Evolutionary conservation across 352 stramenopile genomes (phyloP).

Genomic region (Thalassiosira ordinaria): DNA sequence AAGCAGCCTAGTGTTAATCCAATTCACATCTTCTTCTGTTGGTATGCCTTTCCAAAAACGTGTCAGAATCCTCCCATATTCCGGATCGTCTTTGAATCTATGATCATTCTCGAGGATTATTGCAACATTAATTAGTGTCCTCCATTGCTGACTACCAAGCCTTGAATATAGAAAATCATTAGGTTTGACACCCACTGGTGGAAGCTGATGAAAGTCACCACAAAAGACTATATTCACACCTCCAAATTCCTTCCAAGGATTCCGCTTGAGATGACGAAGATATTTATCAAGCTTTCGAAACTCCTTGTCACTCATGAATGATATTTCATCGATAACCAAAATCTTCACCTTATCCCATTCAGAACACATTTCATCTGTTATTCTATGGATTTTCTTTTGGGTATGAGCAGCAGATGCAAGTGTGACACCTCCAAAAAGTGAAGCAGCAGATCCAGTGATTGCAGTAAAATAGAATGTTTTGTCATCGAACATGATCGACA

Average conservation of each 20-base stretch:
- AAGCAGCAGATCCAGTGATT: constrained; percentile 31
- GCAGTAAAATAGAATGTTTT: constrained; percentile 37
- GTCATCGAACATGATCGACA: constrained; percentile 23
- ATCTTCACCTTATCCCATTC: constrained; percentile 44
- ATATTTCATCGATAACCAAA: constrained; percentile 55
- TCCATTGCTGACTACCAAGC: background rate
- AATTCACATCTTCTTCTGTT: background rate
- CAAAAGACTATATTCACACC: constrained; percentile 51
- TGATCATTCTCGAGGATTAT: constrained; percentile 47
- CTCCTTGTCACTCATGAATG: constrained; percentile 49
- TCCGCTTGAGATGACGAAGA: too few species aligned
- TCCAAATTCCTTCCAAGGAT: too few species aligned
- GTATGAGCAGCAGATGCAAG: background rate
- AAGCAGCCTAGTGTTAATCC: constrained; percentile 1
- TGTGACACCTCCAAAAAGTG: constrained; percentile 3
- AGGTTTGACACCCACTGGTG: constrained; percentile 22
- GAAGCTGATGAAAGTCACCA: constrained; percentile 55
- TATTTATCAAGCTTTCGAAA: constrained; percentile 64
- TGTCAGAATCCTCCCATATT: constrained; percentile 47
- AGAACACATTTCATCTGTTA: constrained; percentile 5
- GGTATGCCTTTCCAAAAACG: constrained; percentile 23
- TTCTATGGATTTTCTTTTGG: background rate
- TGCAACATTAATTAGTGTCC: constrained; percentile 23
- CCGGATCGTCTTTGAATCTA: constrained; percentile 46
- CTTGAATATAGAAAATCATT: constrained; percentile 29